Percentiles rank a stretch among this genome's conserved stretches.
Conservation (phyloP, 129 eudicot genomes). For the Pittosporum tobira region DNA sequence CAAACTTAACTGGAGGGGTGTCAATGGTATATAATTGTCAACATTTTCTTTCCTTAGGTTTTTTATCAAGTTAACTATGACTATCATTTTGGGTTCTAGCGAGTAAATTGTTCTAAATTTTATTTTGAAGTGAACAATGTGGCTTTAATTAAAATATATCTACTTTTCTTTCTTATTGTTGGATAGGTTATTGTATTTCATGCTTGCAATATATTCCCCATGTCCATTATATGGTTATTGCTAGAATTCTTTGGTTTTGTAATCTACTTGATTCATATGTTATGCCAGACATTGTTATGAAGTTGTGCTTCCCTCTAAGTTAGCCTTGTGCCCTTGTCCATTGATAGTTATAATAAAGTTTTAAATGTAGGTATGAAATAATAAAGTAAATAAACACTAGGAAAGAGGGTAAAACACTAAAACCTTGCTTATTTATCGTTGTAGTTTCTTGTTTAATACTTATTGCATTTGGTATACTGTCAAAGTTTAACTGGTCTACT, state of each 20-base stretch:
- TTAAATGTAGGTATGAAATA: background rate
- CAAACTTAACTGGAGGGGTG: no score
- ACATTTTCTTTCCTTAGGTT: no score
- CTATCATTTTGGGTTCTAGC: no score
- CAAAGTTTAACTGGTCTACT: conserved; percentile 7
- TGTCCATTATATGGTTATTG: no score
- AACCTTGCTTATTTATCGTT: background rate
- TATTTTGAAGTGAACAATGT: no score
- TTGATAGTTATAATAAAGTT: background rate
- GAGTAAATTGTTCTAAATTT: no score
- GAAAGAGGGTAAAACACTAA: background rate
- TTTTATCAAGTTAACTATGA: no score
- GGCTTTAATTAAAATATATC: no score
- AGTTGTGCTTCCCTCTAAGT: background rate
- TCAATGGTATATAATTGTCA: no score
- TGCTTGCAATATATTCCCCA: no score
- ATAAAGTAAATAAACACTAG: background rate
- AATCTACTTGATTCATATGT: background rate
- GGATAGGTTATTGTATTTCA: background rate
- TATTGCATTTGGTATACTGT: no score
- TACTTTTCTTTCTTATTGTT: background rate
- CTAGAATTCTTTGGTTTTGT: no score
- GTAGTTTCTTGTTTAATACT: background rate
- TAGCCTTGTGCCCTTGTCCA: background rate
- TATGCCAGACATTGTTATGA: background rate